Base-by-base conservation (phyloP, 306 rosid species). In the Gillenia trifoliata region DNA sequence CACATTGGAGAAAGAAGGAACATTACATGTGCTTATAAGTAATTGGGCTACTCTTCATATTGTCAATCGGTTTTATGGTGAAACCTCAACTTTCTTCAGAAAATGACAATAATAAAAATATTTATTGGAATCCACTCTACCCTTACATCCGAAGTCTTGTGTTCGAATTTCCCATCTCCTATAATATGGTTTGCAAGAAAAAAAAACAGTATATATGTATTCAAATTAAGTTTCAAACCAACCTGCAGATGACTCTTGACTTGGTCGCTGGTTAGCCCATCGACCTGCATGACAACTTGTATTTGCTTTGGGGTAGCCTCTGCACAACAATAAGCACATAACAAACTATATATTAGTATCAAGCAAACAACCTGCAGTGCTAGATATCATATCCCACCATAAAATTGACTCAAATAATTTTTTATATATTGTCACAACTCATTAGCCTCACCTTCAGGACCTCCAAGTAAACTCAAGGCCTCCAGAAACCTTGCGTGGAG, bases 241-340 rank as follows among this genome's bases (percentile, higher is more conserved):
- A 60, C 85, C 78, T 81, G 81, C 3, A 81, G 75, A 61, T 72
- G 85, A 57, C 85, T 77, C 36, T 81, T 81, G 34, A 81, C 75
- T 67, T 81, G 81, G 23, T 77, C 73, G 28, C 29, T 67, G 2
- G 81, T 81, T 3, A 81, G 68, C 62, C 78, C 82, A 10, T 66
- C 36, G 0, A 81, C 72, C 43, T 57, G 71, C 82, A 81, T 77
- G 12, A 31, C 16, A 3, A 40, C 72, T 22, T 5, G 73, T 12
- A 81, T 64, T 22, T 61, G 75, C 29, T 60, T 81, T 20, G 82
- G 82, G 26, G 75, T 81, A 33, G 82, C 78, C 12, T 23, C 85
- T 77, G 68, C 66, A 20, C 71, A 41, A 70, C 9, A 31, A 13
- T 4, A 70, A 17, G 55, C 3, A 38, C 34, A 26, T 47, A 20